Percentiles rank a stretch among this genome's conserved stretches.
phyloP scores from a whole-genome alignment of 2,329 filamentous ascomycete species.

The Trichophyton equinum region DNA sequence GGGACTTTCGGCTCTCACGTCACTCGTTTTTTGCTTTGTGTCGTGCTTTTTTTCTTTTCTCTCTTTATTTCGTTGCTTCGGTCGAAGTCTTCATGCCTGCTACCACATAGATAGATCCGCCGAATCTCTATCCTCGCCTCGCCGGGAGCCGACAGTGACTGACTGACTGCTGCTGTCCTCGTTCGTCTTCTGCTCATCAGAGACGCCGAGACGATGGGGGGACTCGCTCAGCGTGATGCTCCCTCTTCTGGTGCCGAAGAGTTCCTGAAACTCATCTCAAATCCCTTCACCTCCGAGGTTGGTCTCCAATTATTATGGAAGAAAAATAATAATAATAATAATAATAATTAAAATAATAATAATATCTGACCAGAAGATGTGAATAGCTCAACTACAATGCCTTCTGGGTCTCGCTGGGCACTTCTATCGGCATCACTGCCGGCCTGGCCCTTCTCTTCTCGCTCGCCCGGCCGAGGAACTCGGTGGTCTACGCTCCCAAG shows the following conservation, averaged over 20 bases:
- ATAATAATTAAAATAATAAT: too few species aligned
- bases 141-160: too few species aligned
- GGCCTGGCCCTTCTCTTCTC: conserved; percentile 73
- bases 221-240: neutral
- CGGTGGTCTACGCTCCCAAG: conserved; percentile 85
- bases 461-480: conserved; percentile 78
- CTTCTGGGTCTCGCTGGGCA: conserved; percentile 65
- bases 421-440: conserved; percentile 62
- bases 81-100: too few species aligned
- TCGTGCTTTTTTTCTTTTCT: too few species aligned
- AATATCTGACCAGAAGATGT: too few species aligned
- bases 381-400: conserved; percentile 48
- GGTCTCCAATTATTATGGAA: conserved; percentile 12
- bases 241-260: conserved; percentile 19
- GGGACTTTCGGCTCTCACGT: neutral
- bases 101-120: too few species aligned
- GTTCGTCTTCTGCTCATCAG: neutral
- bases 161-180: neutral
- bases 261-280: conserved; percentile 33
- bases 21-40: neutral
- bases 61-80: too few species aligned
- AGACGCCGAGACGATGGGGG: neutral
- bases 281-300: conserved; percentile 35
- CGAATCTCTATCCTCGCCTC: too few species aligned
- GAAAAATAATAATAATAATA: too few species aligned